Evolutionary conservation across 2,329 filamentous ascomycete genomes (phyloP).

Genomic region (Sporothrix globosa): DNA sequence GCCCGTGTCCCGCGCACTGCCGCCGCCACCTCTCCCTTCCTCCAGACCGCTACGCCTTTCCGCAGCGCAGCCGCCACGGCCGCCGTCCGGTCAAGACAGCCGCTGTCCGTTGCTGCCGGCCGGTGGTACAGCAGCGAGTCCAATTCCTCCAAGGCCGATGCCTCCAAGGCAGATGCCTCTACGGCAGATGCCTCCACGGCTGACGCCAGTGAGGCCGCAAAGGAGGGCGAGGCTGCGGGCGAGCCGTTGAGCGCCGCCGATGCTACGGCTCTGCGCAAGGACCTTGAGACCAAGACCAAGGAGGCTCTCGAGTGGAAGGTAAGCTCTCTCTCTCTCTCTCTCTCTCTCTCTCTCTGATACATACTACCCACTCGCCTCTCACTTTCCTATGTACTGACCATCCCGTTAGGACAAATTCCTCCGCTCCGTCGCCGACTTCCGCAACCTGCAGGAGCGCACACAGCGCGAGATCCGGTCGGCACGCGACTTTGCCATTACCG

Average conservation of each 20-base stretch:
- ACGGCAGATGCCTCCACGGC: too few species aligned
- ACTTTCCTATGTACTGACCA: not conserved
- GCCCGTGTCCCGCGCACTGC: constrained; percentile 26
- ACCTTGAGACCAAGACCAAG: constrained; percentile 56
- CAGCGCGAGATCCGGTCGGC: constrained; percentile 85
- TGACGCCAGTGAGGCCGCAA: constrained; percentile 25
- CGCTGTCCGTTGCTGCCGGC: not conserved
- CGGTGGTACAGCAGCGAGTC: constrained; percentile 54
- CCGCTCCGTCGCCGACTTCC: constrained; percentile 92
- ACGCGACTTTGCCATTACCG: constrained; percentile 91
- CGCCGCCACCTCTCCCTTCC: constrained; percentile 33
- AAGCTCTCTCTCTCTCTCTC: constrained; percentile 26
- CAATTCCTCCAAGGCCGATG: constrained; percentile 42
- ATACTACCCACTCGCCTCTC: not conserved
- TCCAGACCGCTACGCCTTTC: constrained; percentile 39
- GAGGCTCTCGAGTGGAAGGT: constrained; percentile 81
- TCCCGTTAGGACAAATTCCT: constrained; percentile 81
- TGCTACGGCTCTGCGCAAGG: constrained; percentile 54
- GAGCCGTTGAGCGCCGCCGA: constrained; percentile 37
- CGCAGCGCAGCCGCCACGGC: constrained; percentile 21
- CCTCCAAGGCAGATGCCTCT: constrained; percentile 35
- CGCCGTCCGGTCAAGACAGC: constrained; percentile 26
- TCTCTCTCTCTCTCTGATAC: not conserved
- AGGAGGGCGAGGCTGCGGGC: constrained; percentile 39
- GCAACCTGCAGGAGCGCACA: constrained; percentile 94